Evolutionary conservation across 106 monocot genomes (phyloP).

Genomic region (Allium fistulosum): DNA sequence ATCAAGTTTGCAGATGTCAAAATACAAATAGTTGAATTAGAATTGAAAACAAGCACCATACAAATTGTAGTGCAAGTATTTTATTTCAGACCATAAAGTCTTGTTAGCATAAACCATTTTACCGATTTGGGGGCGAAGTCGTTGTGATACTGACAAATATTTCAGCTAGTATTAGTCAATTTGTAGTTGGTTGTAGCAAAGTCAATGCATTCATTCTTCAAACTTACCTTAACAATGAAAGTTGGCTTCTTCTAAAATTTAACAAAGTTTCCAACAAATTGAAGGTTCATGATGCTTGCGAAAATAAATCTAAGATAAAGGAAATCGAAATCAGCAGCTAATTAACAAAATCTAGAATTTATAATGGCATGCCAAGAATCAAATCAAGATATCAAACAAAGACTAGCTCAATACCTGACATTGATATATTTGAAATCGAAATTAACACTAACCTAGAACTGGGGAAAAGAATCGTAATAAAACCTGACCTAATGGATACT

Average conservation of each 20-base stretch:
- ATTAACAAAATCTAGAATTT: background rate
- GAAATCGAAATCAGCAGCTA: background rate
- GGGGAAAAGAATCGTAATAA: background rate
- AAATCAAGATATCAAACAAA: background rate
- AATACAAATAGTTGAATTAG: background rate
- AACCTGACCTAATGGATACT: conserved; percentile 2
- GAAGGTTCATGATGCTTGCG: no score
- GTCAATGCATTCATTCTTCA: no score
- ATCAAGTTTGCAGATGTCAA: background rate
- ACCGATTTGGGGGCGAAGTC: no score
- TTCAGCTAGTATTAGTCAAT: no score
- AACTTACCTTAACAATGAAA: no score
- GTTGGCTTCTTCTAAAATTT: no score
- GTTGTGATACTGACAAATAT: no score
- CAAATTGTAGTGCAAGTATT: background rate
- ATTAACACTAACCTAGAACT: background rate
- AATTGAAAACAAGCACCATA: background rate
- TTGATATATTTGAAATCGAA: background rate
- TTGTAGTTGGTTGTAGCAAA: no score
- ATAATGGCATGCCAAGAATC: background rate
- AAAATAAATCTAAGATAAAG: no score
- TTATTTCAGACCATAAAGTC: no score
- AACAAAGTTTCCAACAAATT: no score
- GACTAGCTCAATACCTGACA: background rate
- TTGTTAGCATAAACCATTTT: no score